These are phyloP conservation scores for Candida quercuum DNA, from an alignment of 805 yeast genomes.

Conservation along the genomic window DNA sequence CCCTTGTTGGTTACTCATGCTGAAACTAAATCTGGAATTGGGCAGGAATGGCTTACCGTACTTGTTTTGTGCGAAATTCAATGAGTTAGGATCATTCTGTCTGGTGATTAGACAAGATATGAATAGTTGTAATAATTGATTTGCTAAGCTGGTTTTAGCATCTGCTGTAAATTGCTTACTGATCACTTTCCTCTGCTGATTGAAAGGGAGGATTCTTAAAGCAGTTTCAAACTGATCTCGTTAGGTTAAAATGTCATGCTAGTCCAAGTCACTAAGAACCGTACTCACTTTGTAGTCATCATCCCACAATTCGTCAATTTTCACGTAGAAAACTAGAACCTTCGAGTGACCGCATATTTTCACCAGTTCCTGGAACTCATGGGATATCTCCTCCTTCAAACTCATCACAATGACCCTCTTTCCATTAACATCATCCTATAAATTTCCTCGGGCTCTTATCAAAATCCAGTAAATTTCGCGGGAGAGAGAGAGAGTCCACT, in stretches of 20 bases:
- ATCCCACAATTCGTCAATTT: slow-evolving; percentile 10
- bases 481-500: too few species aligned
- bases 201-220: slow-evolving; percentile 40
- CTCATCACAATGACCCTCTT: too few species aligned
- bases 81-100: slow-evolving; percentile 6
- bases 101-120: slow-evolving; percentile 32
- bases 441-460: too few species aligned
- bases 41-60: slow-evolving; percentile 55
- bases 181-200: slow-evolving; percentile 36
- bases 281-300: slow-evolving; percentile 15
- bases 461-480: neutral
- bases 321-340: slow-evolving; percentile 11
- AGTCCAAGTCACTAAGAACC: neutral
- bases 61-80: slow-evolving; percentile 27
- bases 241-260: neutral
- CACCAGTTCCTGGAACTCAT: neutral
- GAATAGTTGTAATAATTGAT: slow-evolving; percentile 39
- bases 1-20: slow-evolving; percentile 54
- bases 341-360: neutral
- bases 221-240: slow-evolving; percentile 38
- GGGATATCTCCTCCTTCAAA: neutral
- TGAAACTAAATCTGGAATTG: slow-evolving; percentile 37
- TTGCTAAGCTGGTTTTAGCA: slow-evolving; percentile 35
- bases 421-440: too few species aligned
- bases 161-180: slow-evolving; percentile 31